These are phyloP conservation scores for Phyllosticta ampelicida DNA, from an alignment of 2,329 filamentous ascomycete genomes.

Conservation along the genomic window DNA sequence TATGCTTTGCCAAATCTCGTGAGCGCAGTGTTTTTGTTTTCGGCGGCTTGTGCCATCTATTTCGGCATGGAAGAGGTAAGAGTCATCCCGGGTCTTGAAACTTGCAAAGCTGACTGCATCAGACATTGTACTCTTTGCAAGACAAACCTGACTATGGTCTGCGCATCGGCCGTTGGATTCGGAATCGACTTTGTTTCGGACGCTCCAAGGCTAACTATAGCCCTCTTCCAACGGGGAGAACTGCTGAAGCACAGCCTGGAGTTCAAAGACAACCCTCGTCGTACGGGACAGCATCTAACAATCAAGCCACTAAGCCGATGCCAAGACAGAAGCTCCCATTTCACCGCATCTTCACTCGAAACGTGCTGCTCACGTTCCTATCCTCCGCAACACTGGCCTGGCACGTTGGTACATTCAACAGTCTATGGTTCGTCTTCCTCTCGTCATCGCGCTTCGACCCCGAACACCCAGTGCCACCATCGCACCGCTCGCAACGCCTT, in stretches of 20 bases:
- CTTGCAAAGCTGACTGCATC: slow-evolving; percentile 2
- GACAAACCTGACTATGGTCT: slow-evolving; percentile 32
- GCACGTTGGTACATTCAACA: slow-evolving; percentile 40
- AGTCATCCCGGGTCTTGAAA: not conserved
- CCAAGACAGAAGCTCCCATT: slow-evolving; percentile 32
- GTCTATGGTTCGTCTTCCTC: slow-evolving; percentile 40
- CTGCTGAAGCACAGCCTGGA: slow-evolving; percentile 14
- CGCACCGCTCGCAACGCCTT: slow-evolving; percentile 26
- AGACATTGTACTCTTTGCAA: slow-evolving; percentile 31
- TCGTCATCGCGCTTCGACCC: slow-evolving; percentile 35
- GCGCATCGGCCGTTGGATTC: slow-evolving; percentile 28
- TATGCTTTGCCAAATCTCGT: slow-evolving; percentile 61
- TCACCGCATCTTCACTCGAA: slow-evolving; percentile 36
- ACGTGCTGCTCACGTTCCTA: slow-evolving; percentile 33
- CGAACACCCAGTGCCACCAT: slow-evolving; percentile 21
- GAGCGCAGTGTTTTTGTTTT: slow-evolving; percentile 49
- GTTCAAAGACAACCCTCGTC: slow-evolving; percentile 11
- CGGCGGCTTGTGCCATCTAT: slow-evolving; percentile 45
- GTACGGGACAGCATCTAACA: slow-evolving; percentile 8
- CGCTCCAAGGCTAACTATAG: slow-evolving; percentile 20
- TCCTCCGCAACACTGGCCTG: slow-evolving; percentile 36
- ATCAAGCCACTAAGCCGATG: slow-evolving; percentile 11
- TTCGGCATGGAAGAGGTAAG: slow-evolving; percentile 53
- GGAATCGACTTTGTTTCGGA: slow-evolving; percentile 22
- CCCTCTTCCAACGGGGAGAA: slow-evolving; percentile 18